These are phyloP conservation scores for Fimicolochytrium jonesii DNA, from an alignment of 192 early-diverging fungal genomes.

Conservation along the genomic window DNA sequence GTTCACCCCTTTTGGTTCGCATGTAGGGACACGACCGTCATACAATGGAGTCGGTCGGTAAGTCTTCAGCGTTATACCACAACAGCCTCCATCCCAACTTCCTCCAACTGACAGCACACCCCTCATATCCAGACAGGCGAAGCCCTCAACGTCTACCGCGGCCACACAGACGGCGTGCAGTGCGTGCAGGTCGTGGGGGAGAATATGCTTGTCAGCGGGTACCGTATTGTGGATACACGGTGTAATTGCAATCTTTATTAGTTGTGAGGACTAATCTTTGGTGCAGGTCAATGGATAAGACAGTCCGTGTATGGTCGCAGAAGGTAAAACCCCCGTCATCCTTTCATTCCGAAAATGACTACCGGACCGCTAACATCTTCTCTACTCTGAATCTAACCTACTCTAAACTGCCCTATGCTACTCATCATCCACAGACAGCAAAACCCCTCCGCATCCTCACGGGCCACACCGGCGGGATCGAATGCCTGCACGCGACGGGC, in stretches of 20 bases:
- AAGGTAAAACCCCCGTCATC: no score
- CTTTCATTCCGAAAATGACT: no score
- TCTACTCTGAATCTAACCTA: no score
- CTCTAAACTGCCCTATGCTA: no score
- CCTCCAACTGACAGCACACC: no score
- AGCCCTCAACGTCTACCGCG: slow-evolving; percentile 33
- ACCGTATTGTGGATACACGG: not conserved
- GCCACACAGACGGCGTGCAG: slow-evolving; percentile 53
- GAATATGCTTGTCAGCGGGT: slow-evolving; percentile 36
- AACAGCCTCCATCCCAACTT: no score
- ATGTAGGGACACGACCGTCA: slow-evolving; percentile 42
- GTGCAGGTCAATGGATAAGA: slow-evolving; percentile 52
- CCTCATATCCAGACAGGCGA: slow-evolving; percentile 53
- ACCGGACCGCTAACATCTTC: no score
- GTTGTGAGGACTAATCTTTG: not conserved
- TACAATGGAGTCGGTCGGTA: slow-evolving; percentile 54
- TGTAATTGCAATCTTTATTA: not conserved
- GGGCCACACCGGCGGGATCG: slow-evolving; percentile 47
- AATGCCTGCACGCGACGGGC: slow-evolving; percentile 39
- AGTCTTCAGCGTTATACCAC: not conserved
- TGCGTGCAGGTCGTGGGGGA: slow-evolving; percentile 45
- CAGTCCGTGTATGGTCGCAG: slow-evolving; percentile 44
- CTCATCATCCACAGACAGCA: no score
- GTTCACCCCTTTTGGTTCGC: not conserved
- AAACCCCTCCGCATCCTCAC: slow-evolving; percentile 32